Evolutionary conservation across 371 early-diverging fungal species (phyloP).

Genomic region (Smittium culicis): DNA sequence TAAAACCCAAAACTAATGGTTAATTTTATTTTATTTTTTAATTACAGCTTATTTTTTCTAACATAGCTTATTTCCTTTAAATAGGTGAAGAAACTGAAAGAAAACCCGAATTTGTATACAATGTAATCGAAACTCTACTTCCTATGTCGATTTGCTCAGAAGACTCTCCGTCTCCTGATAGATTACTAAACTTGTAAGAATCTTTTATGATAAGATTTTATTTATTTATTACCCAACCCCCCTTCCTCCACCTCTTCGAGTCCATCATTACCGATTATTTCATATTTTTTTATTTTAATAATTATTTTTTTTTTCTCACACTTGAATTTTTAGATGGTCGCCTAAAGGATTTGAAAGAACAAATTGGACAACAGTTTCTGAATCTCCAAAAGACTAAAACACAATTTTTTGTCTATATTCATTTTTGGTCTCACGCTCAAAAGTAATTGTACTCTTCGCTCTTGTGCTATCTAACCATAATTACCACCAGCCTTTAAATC

Average conservation of each 20-base stretch:
- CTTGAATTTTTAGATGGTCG: background rate
- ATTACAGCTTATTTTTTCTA: background rate
- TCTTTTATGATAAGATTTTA: background rate
- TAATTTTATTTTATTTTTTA: background rate
- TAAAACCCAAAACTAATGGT: conserved; percentile 45
- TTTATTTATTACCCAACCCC: no score
- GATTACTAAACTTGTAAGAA: conserved; percentile 56
- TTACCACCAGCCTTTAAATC: no score
- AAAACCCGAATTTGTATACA: conserved; percentile 69
- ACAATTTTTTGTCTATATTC: no score
- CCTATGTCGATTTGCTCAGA: conserved; percentile 57
- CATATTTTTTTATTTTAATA: background rate
- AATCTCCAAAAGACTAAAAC: background rate
- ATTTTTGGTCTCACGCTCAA: no score
- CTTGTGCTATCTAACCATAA: no score
- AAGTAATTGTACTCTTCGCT: no score
- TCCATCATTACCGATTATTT: no score
- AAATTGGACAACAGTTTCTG: background rate
- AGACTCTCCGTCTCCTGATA: conserved; percentile 43
- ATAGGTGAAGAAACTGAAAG: conserved; percentile 48
- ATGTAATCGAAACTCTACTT: conserved; percentile 74
- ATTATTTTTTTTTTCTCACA: no score
- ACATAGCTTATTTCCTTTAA: background rate
- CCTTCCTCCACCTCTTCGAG: no score
- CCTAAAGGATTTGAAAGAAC: background rate